Conservation (phyloP, 768 basidiomycete species). For the Xerocomus brunneocitrinus region DNA sequence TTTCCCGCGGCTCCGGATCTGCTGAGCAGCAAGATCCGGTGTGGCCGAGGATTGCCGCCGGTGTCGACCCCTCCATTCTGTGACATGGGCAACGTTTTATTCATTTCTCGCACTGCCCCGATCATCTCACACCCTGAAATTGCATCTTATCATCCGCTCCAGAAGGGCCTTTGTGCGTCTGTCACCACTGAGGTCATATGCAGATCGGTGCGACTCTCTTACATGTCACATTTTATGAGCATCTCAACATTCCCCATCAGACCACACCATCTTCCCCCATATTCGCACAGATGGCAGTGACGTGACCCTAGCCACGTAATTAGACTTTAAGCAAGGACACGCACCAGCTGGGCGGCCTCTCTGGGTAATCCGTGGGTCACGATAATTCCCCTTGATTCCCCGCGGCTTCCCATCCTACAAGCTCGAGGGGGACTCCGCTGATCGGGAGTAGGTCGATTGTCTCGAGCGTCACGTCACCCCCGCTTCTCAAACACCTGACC, state of each 20-base stretch:
- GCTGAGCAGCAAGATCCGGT: slow-evolving; percentile 24
- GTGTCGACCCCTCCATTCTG: slow-evolving; percentile 1
- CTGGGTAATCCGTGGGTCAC: slow-evolving; percentile 11
- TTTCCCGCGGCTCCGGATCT: slow-evolving; percentile 25
- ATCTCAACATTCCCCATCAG: slow-evolving; percentile 14
- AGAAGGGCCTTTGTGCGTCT: slow-evolving; percentile 14
- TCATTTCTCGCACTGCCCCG: slow-evolving; percentile 25
- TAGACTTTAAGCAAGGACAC: slow-evolving; percentile 36
- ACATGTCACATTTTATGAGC: neutral
- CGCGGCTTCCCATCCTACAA: slow-evolving; percentile 21
- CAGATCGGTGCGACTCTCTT: slow-evolving; percentile 29
- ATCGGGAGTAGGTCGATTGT: neutral
- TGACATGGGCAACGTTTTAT: slow-evolving; percentile 28
- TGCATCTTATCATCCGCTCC: slow-evolving; percentile 21
- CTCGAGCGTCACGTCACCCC: slow-evolving; percentile 13
- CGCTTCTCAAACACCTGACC: slow-evolving; percentile 8
- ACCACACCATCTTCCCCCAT: slow-evolving; percentile 10
- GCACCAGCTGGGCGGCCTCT: slow-evolving; percentile 15
- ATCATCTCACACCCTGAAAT: slow-evolving; percentile 22
- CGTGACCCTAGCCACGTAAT: slow-evolving; percentile 32
- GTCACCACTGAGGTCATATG: slow-evolving; percentile 22
- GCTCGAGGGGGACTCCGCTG: slow-evolving; percentile 7
- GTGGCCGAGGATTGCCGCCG: slow-evolving; percentile 21
- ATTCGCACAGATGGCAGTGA: slow-evolving; percentile 22
- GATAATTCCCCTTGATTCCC: slow-evolving; percentile 21